Conservation (phyloP, 805 yeast genomes). For the Barnettozyma californica region DNA sequence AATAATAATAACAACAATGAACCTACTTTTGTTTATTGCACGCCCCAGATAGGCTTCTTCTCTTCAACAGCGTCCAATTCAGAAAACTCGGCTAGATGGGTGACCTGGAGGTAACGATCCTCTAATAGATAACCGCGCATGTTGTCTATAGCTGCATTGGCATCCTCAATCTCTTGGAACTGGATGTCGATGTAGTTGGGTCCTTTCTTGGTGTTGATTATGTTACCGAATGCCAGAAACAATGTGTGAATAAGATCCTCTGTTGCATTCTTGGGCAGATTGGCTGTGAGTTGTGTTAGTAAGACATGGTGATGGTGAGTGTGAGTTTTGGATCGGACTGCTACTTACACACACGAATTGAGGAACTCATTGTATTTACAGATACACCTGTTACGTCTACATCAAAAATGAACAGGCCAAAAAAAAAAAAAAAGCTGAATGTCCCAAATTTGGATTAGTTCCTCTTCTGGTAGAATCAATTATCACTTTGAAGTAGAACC, state of each 20-base stretch:
- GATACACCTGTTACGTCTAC: too few relatives aligned
- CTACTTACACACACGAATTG: slow-evolving; percentile 8
- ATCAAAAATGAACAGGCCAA: too few relatives aligned
- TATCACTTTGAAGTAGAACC: too few relatives aligned
- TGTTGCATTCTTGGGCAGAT: slow-evolving; percentile 13
- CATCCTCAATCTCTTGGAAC: slow-evolving; percentile 22
- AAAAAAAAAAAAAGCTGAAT: neutral
- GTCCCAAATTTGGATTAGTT: neutral
- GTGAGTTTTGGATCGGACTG: too few relatives aligned
- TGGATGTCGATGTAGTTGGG: slow-evolving; percentile 17
- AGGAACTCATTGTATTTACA: slow-evolving; percentile 9
- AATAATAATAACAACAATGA: slow-evolving; percentile 7
- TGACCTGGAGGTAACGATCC: slow-evolving; percentile 19
- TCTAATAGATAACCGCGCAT: slow-evolving; percentile 19
- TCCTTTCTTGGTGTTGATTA: slow-evolving; percentile 7
- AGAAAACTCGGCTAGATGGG: slow-evolving; percentile 10
- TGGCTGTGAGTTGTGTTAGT: slow-evolving; percentile 6
- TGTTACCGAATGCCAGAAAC: slow-evolving; percentile 23
- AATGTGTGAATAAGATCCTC: slow-evolving; percentile 13
- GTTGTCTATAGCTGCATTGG: slow-evolving; percentile 21
- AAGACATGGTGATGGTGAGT: neutral
- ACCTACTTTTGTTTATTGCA: neutral
- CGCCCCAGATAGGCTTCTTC: neutral
- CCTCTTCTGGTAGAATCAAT: neutral
- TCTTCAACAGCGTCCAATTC: neutral